Evolutionary conservation across 2,329 filamentous ascomycete species (phyloP).

Genomic region (Bertia moriformis): DNA sequence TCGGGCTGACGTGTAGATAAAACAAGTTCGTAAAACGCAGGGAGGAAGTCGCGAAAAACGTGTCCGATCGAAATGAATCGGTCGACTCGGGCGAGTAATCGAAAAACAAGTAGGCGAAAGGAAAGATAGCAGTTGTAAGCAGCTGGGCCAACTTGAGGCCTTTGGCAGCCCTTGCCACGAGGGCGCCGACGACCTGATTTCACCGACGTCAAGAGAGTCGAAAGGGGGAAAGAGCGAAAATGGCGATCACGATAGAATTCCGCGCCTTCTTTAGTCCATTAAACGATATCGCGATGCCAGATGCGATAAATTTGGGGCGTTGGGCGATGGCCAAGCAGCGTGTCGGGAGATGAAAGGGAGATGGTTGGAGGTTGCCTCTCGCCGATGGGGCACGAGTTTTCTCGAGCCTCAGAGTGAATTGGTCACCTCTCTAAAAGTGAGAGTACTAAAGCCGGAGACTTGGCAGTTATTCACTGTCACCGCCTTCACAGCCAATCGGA

Average conservation of each 20-base stretch:
- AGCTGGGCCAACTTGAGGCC: conserved; percentile 1
- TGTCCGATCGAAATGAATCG: too few species aligned
- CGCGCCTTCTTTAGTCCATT: not conserved
- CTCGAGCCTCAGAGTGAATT: not conserved
- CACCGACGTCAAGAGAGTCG: not conserved
- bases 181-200: conserved; percentile 1
- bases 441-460: too few species aligned
- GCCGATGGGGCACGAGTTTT: conserved; percentile 1
- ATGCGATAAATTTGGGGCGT: not conserved
- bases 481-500: too few species aligned
- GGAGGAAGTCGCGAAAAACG: too few species aligned
- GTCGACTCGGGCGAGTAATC: too few species aligned
- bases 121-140: not conserved
- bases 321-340: not conserved
- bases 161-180: conserved; percentile 2
- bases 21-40: too few species aligned
- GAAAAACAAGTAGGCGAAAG: not conserved
- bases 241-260: not conserved
- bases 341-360: conserved; percentile 1
- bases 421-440: too few species aligned
- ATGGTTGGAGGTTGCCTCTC: not conserved
- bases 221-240: not conserved
- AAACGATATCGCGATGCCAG: conserved; percentile 1
- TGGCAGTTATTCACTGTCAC: too few species aligned
- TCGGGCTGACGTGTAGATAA: too few species aligned